Evolutionary conservation across 352 stramenopile genomes (phyloP).

Genomic region (Phytophthora syringae): DNA sequence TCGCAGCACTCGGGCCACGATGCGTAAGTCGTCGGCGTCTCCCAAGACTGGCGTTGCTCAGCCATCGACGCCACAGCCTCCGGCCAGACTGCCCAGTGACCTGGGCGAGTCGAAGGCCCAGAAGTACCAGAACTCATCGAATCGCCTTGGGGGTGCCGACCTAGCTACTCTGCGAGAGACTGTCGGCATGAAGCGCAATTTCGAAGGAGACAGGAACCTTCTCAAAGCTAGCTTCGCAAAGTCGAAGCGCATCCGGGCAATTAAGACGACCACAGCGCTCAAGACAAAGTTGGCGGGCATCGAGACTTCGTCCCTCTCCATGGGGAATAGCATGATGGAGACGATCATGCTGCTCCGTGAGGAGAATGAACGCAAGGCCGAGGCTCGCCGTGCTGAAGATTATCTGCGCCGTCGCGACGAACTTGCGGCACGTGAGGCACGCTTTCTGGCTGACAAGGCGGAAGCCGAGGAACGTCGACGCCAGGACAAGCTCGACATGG

Average conservation of each 20-base stretch:
- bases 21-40: too few species aligned
- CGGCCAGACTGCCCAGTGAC: conserved; percentile 11
- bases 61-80: too few species aligned
- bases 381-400: not conserved
- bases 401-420: not conserved
- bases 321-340: not conserved
- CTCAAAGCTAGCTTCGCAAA: not conserved
- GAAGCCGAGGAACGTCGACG: not conserved
- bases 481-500: not conserved
- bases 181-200: not conserved
- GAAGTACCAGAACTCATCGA: not conserved
- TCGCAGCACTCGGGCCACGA: too few species aligned
- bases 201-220: not conserved
- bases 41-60: too few species aligned
- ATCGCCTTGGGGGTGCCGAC: not conserved
- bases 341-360: conserved; percentile 1
- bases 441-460: not conserved
- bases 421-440: not conserved
- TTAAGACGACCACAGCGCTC: not conserved
- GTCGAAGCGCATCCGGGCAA: not conserved
- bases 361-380: not conserved
- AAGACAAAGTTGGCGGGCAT: not conserved
- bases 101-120: not conserved
- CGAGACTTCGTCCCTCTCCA: not conserved
- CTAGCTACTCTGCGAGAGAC: not conserved